Evolutionary conservation across 148 eudicot genomes (phyloP), one percentile per base, ranked within the genome.

Genomic region (Hydrangea macrophylla): DNA sequence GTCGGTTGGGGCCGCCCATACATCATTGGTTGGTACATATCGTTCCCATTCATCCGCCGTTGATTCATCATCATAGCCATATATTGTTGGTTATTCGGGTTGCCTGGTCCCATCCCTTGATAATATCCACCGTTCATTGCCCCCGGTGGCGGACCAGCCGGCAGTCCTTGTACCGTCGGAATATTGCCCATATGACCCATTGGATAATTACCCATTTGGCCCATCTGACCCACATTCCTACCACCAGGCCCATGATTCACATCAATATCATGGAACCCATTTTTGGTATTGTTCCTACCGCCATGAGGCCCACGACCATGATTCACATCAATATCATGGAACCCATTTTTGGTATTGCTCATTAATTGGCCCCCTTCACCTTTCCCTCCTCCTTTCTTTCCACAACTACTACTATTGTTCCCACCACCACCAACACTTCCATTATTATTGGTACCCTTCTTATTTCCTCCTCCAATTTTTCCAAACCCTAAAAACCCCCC

Each of bases 41-140:
- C 84, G 6, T 50, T 78, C 2, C 87, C 93, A 27, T 79, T 69
- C 64, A 72, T 78, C 60, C 90, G 81, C 32, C 83, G 83, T 33
- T 87, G 96, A 74, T 87, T 92, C 92, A 85, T 86, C 88, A 80
- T 72, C 97, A 87, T 85, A 6, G 85, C 85, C 98, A 89, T 88
- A 74, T 86, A 79, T 23, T 87, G 96, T 32, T 85, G 83, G 31
- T 67, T 81, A 10, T 73, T 80, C 9, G 85, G 90, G 73, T 83
- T 82, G 3, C 76, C 88, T 25, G 72, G 83, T 12, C 75, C 89
- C 91, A 84, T 81, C 17, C 94, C 92, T 45, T 70, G 86, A 1
- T 73, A 62, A 59, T 56, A 82, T 11, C 86, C 86, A 7, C 77
- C 77, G 53, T 59, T 67, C 67, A 70, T 75, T 64, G 74, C 70